Base-by-base conservation (phyloP, 768 basidiomycete species). In the Gymnopilus junonius region DNA sequence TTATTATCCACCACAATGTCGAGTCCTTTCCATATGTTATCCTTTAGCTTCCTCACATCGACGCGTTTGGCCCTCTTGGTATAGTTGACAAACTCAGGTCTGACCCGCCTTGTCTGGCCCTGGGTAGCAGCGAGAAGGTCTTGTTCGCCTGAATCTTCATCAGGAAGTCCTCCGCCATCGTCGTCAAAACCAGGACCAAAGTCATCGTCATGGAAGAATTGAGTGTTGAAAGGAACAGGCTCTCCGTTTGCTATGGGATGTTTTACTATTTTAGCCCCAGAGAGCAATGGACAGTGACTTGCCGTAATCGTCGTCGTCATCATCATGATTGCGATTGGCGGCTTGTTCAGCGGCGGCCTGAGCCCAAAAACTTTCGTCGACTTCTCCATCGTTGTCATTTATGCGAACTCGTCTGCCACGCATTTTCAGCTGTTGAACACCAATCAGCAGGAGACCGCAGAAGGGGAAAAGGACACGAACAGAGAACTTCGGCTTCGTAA, bases 281-380 rank as follows among this genome's bases (percentile, higher is more conserved):
- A 35, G 42, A 21, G 54, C 17, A 27, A 4, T 51, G 32, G 25
- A 50, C 40, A 15, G 34, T 50, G 20, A 70, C 86, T 74, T 67
- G 91, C 92, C 84, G 48, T 88, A 90, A 55, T 93, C 90, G 55
- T 93, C 90, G 23, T 75, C 83, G 32, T 79, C 80, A 46, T 85
- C 86, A 11, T 84, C 82, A 12, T 65, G 71, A 27, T 75, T 71
- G 6, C 68, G 72, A 59, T 84, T 84, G 20, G 74, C 90, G 14
- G 88, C 89, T 74, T 93, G 89, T 55, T 92, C 87, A 0, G 93
- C 94, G 10, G 95, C 95, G 4, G 94, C 94, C 69, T 94, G 92
- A 0, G 95, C 96, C 97, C 97, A 99, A 80, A 95, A 99, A 64
- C 92, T 88, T 77, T 96, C 95, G 72, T 98, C 97, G 27, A 97